A percentile compares a stretch with the other conserved stretches of the same genome.
These are phyloP conservation scores for Yarrowia sp. DNA, from an alignment of 805 yeast species.

Conservation along the genomic window DNA sequence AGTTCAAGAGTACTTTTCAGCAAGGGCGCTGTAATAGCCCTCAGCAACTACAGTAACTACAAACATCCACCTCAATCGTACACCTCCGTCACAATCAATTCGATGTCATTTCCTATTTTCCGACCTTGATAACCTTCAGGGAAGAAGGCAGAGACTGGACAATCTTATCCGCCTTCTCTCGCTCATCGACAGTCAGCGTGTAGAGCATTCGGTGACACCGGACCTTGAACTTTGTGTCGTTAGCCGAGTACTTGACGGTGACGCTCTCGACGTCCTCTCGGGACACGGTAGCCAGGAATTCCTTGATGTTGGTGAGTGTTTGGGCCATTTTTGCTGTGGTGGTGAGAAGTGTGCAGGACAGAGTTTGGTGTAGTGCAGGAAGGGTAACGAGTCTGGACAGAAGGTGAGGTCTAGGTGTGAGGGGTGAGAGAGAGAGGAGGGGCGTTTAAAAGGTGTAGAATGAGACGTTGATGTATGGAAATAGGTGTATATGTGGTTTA, in stretches of 20 bases:
- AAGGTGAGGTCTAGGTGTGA: too few species aligned
- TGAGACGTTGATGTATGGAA: too few species aligned
- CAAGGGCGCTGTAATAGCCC: too few species aligned
- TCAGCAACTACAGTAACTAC: too few species aligned
- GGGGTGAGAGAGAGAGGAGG: too few species aligned
- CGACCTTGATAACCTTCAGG: constrained; percentile 36
- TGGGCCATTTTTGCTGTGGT: constrained; percentile 36
- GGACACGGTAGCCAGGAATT: constrained; percentile 83
- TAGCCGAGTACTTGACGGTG: constrained; percentile 89
- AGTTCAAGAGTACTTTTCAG: too few species aligned
- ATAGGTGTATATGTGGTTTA: too few species aligned
- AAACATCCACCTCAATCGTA: too few species aligned
- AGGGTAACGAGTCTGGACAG: too few species aligned
- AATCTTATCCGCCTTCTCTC: constrained; percentile 95
- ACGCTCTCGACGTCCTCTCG: constrained; percentile 92
- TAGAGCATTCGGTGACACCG: constrained; percentile 93
- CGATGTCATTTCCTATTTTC: constrained; percentile 33
- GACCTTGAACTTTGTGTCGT: constrained; percentile 98
- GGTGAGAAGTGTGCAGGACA: background rate
- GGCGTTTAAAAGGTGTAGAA: too few species aligned
- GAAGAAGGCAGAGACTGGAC: constrained; percentile 94
- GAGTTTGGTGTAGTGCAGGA: too few species aligned
- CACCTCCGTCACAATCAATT: background rate
- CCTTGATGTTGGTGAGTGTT: constrained; percentile 95
- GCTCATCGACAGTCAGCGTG: constrained; percentile 93